Base-by-base conservation (phyloP, 176 grass and related monocot genomes). In the Triticum monococcum region DNA sequence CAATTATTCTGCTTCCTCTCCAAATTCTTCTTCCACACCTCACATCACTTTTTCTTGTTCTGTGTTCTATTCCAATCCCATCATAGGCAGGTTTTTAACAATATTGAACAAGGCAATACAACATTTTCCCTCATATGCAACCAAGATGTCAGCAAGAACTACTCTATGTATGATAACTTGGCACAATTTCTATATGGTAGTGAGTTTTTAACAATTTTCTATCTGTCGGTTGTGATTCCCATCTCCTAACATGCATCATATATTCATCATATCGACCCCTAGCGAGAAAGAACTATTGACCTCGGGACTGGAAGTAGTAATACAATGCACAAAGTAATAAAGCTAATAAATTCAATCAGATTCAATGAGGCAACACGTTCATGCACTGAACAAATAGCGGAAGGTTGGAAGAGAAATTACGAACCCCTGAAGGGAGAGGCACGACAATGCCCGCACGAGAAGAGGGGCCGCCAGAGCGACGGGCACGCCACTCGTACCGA, bases 391-490 rank as follows among this genome's bases (percentile, higher is more conserved):
- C 2, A 12, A 32, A 9, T 12, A 69, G 8, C 22, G 13, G 18
- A 57, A 52, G 11, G 18, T 71, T 64, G 38, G 20, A 70, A 50
- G 78, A 59, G 11, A 81, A 67, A 56, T 45, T 61, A 98, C 92
- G 75, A 84, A 96, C 97, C 94, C 94, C 97, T 9, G 87, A 91
- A 3, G 94, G 97, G 12, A 99, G 93, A 1, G 97, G 97, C 22
- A 99, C 90, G 30, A 99, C 79, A 83, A 99, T 94, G 87, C 92
- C 92, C 8, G 82, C 75, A 13, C 90, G 91, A 32, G 75, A 87
- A 9, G 85, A 72, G 23, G 77, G 41, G 13, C 75, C 69, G 9
- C 81, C 78, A 4, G 90, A 78, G 14, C 66, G 76, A 7, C 87
- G 86, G 14, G 90, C 72, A 4, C 92, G 88, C 97, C 97, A 99